Evolutionary conservation across 2,329 filamentous ascomycete species (phyloP), one percentile per base, ranked within the genome.

Genomic region (Venturia effusa): DNA sequence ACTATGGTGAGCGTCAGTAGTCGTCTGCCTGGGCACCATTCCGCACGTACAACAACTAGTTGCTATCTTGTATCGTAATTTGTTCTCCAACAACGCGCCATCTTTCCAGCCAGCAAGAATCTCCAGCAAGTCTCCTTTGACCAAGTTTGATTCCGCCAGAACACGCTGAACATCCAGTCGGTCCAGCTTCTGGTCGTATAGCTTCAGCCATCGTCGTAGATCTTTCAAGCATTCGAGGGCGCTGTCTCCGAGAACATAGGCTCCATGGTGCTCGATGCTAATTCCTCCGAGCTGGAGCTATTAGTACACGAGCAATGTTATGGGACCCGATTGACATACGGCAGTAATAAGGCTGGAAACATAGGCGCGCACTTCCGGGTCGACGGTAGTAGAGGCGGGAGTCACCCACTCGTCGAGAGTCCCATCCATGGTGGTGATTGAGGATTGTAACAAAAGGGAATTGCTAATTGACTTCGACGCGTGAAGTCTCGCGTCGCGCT

Each of bases 161-260:
- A 92, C 97, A 76, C 94, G 84, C 66, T 93, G 92, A 66, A 99
- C 94, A 73, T 99, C 94, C 81, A 96, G 88, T 68, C 93, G 88
- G 73, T 96, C 95, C 68, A 88, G 86, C 74, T 95, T 95, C 73
- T 96, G 90, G 74, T 97, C 92, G 80, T 94, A 94, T 67, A 96
- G 85, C 69, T 91, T 92, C 68, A 99, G 83, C 94, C 94, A 99
- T 84, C 88, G 88, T 73, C 94, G 93, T 63, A 99, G 82, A 76
- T 99, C 94, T 67, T 93, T 92, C 64, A 99, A 81, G 71, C 92
- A 94, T 65, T 94, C 90, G 66, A 96, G 80, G 15, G 92, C 93
- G 73, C 97, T 93, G 75, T 97, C 93, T 75, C 94, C 94, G 41
- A 97, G 85, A 54, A 90, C 83, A 74, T 99, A 99, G 71, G 83